phyloP scores from a whole-genome alignment of 306 rosid genomes.

The Castanea mollissima region DNA sequence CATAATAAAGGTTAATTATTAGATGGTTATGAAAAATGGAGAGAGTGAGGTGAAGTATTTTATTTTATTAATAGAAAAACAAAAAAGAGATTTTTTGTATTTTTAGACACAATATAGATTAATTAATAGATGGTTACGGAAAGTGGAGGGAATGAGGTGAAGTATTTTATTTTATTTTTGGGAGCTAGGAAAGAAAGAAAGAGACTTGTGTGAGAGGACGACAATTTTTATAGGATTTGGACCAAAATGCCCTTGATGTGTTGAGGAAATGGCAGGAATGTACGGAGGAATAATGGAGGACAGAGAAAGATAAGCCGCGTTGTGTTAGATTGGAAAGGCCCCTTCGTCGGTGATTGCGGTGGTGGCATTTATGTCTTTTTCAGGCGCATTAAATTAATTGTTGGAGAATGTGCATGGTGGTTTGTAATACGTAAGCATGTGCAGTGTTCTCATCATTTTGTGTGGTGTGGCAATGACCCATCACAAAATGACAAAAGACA shows the following conservation, averaged over 20 bases:
- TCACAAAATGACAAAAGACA: too few relatives aligned
- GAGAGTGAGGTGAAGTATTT: too few relatives aligned
- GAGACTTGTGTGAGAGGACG: background rate
- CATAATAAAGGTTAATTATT: too few relatives aligned
- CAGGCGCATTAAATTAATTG: background rate
- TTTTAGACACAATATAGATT: too few relatives aligned
- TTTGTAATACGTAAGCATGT: constrained; percentile 7
- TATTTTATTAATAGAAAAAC: too few relatives aligned
- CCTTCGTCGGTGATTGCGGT: background rate
- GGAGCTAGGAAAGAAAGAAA: background rate
- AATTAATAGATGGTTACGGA: background rate
- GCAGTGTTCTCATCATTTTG: background rate
- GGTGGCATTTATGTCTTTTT: constrained; percentile 23
- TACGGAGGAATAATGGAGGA: background rate
- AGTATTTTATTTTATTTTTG: background rate
- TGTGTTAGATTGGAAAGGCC: too few relatives aligned
- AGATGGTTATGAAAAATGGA: too few relatives aligned
- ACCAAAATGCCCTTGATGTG: constrained; percentile 4
- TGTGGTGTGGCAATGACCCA: background rate
- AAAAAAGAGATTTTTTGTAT: too few relatives aligned
- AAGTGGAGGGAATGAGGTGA: background rate
- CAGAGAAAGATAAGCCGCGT: too few relatives aligned
- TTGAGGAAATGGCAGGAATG: background rate
- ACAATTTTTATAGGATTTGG: background rate
- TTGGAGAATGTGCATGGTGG: background rate